Base-by-base conservation (phyloP, 768 basidiomycete genomes). In the Mycena indigotica region DNA sequence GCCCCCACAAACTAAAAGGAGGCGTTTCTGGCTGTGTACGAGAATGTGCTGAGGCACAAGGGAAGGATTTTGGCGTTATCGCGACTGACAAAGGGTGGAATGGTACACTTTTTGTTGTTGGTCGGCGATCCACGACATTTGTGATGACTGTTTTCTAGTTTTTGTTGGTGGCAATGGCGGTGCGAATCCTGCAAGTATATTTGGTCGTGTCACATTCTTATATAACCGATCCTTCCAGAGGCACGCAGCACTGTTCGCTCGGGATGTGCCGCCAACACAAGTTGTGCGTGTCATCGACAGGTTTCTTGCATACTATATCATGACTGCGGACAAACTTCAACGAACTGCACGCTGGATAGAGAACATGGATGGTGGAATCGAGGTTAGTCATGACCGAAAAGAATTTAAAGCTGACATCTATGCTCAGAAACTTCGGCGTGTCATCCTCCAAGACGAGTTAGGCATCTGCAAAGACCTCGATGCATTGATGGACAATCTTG, bases 51-150 rank as follows among this genome's bases (percentile, higher is more conserved):
- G 89, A 90, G 69, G 88, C 89, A 2, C 89, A 91, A 64, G 74
- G 75, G 13, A 88, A 84, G 66, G 88, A 90, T 68, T 91, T 90
- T 63, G 88, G 88, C 13, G 70, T 89, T 35, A 90, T 90, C 55
- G 88, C 88, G 1, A 88, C 87, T 0, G 85, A 84, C 70, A 89
- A 90, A 69, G 88, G 88, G n/a, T 90, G 88, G 87, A 89, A 90
- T 63, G 68, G 80, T 83, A 60, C 58, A 41, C 13, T 25, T 35
- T 8, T 46, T 2, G 28, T 52, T 39, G 29, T 41, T 46, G 28
- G 24, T 28, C 41, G 24, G 15, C 50, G 40, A 56, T 8, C n/a
- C n/a, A n/a, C n/a, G n/a, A n/a, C 25, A 15, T 25, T 35, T 44
- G 5, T n/a, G 35, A 39, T 39, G 10, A 48, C 23, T 48, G 17